Conservation (phyloP, 495 filamentous ascomycete species). For the Annulohypoxylon maeteangense region DNA sequence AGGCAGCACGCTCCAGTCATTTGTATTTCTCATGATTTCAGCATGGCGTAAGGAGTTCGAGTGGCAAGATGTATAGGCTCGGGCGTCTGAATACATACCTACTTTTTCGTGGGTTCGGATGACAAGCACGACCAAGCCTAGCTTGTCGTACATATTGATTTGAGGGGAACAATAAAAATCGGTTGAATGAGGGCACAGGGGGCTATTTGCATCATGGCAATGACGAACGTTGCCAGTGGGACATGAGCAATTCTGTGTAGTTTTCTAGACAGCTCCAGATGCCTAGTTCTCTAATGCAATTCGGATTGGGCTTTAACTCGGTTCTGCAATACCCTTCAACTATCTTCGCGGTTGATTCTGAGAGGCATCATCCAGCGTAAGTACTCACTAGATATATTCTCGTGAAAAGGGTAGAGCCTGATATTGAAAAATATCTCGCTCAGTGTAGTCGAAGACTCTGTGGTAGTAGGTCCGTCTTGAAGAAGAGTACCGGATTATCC, state of each 20-base stretch:
- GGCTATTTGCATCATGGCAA: conserved; percentile 7
- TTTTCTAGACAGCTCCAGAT: conserved; percentile 16
- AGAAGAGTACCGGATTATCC: not conserved
- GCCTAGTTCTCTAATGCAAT: conserved; percentile 27
- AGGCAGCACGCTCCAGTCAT: conserved; percentile 15
- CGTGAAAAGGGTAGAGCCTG: conserved; percentile 8
- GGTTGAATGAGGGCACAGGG: conserved; percentile 5
- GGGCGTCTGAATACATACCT: conserved; percentile 4
- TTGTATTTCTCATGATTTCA: conserved; percentile 49
- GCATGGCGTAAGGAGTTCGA: conserved; percentile 48
- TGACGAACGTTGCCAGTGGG: conserved; percentile 19
- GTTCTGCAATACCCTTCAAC: not conserved
- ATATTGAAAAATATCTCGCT: conserved; percentile 11
- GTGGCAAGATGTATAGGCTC: conserved; percentile 26
- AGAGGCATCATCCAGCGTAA: not conserved
- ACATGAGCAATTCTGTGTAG: conserved; percentile 16
- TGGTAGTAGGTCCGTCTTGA: not conserved
- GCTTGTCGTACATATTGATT: conserved; percentile 18
- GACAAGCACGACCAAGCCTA: conserved; percentile 1
- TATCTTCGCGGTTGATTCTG: not conserved
- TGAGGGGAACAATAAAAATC: conserved; percentile 12
- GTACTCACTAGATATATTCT: not conserved
- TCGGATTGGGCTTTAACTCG: conserved; percentile 15
- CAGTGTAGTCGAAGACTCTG: not conserved
- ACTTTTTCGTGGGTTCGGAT: conserved; percentile 11